These are phyloP conservation scores for Arctium lappa DNA, from an alignment of 129 eudicot genomes.

Conservation along the genomic window DNA sequence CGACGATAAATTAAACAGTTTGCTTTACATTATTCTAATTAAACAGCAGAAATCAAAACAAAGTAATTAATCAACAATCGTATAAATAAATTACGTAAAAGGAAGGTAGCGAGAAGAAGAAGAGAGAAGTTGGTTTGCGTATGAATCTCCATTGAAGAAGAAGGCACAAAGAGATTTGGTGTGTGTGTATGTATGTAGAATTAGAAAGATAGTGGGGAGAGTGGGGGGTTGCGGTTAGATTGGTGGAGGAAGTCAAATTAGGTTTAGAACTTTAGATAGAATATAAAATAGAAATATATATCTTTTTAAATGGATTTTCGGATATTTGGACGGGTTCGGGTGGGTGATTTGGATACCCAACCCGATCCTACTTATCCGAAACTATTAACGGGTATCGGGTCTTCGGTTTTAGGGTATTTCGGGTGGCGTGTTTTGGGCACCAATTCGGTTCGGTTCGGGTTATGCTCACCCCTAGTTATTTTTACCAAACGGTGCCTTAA, in stretches of 20 bases:
- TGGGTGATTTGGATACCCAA: too few relatives aligned
- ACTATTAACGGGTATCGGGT: too few relatives aligned
- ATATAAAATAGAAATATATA: too few relatives aligned
- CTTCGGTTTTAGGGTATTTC: too few relatives aligned
- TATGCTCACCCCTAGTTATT: too few relatives aligned
- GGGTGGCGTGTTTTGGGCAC: too few relatives aligned
- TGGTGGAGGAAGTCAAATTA: constrained; percentile 24
- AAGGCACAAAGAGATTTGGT: constrained; percentile 18
- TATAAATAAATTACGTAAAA: constrained; percentile 8
- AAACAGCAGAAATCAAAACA: not conserved
- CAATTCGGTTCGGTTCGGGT: too few relatives aligned
- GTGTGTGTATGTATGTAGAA: not conserved
- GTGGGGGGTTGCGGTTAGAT: constrained; percentile 24
- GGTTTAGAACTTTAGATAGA: too few relatives aligned
- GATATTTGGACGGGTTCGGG: too few relatives aligned
- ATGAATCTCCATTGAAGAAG: constrained; percentile 15
- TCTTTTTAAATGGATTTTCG: too few relatives aligned
- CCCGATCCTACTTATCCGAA: too few relatives aligned
- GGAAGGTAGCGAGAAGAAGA: constrained; percentile 11
- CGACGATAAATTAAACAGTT: not conserved
- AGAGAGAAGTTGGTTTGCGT: not conserved
- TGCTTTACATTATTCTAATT: not conserved
- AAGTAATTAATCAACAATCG: not conserved
- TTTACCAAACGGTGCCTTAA: too few relatives aligned
- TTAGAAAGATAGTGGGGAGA: constrained; percentile 25